Conservation (phyloP, 2,329 filamentous ascomycete species). For the Penicillium sp. region DNA sequence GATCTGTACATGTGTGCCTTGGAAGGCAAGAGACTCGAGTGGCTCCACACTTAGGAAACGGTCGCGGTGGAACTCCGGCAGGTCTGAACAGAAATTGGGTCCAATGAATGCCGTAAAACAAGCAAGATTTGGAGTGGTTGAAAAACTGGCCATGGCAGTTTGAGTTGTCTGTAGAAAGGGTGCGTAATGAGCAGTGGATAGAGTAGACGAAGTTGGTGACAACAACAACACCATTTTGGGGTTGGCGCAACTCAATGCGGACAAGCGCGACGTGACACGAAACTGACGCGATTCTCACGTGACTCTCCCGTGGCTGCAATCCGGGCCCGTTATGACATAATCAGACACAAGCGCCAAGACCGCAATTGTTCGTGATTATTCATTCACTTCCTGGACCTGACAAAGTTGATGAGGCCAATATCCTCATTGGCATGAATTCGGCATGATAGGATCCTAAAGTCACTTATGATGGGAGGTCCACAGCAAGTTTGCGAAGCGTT, state of each 20-base stretch:
- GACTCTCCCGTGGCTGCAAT: not conserved
- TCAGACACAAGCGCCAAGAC: not conserved
- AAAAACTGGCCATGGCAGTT: slow-evolving; percentile 1
- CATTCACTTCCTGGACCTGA: not conserved
- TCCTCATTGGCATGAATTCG: not conserved
- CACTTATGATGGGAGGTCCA: slow-evolving; percentile 24
- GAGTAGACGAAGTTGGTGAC: not conserved
- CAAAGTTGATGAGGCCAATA: not conserved
- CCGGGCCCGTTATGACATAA: not conserved
- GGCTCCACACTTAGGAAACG: slow-evolving; percentile 19
- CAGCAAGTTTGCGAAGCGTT: slow-evolving; percentile 26
- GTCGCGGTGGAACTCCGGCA: slow-evolving; percentile 6
- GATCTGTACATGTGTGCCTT: slow-evolving; percentile 48
- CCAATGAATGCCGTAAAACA: slow-evolving; percentile 9
- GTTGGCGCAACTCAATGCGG: not conserved
- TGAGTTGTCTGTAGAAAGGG: not conserved
- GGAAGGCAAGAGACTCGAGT: slow-evolving; percentile 32
- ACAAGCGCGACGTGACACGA: slow-evolving; percentile 13
- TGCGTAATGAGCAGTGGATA: slow-evolving; percentile 8
- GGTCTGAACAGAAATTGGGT: slow-evolving; percentile 13
- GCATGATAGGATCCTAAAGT: not conserved
- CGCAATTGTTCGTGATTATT: slow-evolving; percentile 1
- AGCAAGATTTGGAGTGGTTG: slow-evolving; percentile 4
- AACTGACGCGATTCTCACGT: slow-evolving; percentile 4
- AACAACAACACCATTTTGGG: not conserved